A percentile compares a stretch with the other conserved stretches of the same genome.
Conservation (phyloP, 2,329 filamentous ascomycete genomes). For the Fusarium dlaminii region DNA sequence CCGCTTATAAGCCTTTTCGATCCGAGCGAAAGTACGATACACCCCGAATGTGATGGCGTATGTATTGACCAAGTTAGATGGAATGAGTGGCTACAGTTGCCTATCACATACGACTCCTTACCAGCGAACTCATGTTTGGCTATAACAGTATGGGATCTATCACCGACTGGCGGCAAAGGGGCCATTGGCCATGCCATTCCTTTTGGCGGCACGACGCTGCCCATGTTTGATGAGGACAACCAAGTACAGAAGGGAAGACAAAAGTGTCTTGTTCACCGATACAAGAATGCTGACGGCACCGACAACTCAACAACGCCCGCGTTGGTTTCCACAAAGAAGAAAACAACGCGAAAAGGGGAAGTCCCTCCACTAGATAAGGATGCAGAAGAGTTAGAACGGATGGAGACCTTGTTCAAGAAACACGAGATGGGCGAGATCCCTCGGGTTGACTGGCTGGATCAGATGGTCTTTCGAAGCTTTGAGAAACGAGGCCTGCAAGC, state of each 20-base stretch:
- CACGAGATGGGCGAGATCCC: slow-evolving; percentile 98
- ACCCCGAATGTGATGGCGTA: neutral
- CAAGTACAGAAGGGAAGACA: slow-evolving; percentile 91
- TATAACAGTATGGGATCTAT: slow-evolving; percentile 95
- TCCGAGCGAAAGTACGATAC: slow-evolving; percentile 67
- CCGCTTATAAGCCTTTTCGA: slow-evolving; percentile 91
- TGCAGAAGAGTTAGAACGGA: slow-evolving; percentile 83
- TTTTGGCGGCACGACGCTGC: slow-evolving; percentile 92
- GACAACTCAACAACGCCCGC: slow-evolving; percentile 80
- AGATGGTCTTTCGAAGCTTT: slow-evolving; percentile 89
- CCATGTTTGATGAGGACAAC: slow-evolving; percentile 92
- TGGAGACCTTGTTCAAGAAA: slow-evolving; percentile 93
- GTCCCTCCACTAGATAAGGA: slow-evolving; percentile 71
- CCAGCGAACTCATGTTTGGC: slow-evolving; percentile 85
- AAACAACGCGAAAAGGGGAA: slow-evolving; percentile 59
- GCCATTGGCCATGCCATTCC: slow-evolving; percentile 82
- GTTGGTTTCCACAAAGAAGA: slow-evolving; percentile 67
- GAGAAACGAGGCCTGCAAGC: slow-evolving; percentile 78
- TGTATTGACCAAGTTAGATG: slow-evolving; percentile 62
- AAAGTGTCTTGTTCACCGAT: slow-evolving; percentile 86
- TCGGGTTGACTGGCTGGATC: slow-evolving; percentile 93
- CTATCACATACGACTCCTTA: slow-evolving; percentile 83
- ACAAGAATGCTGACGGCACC: slow-evolving; percentile 85
- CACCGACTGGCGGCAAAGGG: slow-evolving; percentile 76
- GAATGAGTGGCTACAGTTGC: slow-evolving; percentile 96